Evolutionary conservation across 1,284 basidiomycete species (phyloP).

Genomic region (Marasmius sp.): DNA sequence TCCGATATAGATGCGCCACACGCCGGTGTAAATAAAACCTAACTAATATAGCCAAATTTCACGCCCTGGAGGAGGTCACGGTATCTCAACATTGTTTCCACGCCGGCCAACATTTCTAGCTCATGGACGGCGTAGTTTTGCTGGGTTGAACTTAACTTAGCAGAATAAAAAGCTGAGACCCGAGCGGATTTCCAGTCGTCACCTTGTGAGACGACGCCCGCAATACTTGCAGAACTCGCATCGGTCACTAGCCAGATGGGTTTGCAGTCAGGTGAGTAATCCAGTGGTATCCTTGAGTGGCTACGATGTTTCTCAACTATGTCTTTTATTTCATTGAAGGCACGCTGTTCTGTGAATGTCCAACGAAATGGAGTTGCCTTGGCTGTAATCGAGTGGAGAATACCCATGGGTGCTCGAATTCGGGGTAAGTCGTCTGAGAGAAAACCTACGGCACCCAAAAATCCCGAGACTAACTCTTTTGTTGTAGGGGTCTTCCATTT

Average conservation of each 20-base stretch:
- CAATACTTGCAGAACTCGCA: slow-evolving; percentile 12
- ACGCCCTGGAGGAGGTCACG: neutral
- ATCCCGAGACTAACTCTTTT: slow-evolving; percentile 12
- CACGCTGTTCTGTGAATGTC: slow-evolving; percentile 19
- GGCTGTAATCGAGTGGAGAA: neutral
- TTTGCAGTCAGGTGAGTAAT: slow-evolving; percentile 15
- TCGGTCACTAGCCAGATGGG: slow-evolving; percentile 22
- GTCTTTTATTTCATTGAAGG: slow-evolving; percentile 23
- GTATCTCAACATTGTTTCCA: slow-evolving; percentile 14
- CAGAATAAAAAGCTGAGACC: slow-evolving; percentile 26
- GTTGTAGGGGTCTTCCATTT: slow-evolving; percentile 21
- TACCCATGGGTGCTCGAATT: slow-evolving; percentile 15
- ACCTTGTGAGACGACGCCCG: slow-evolving; percentile 2
- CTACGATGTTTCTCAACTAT: slow-evolving; percentile 15
- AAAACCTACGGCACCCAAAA: slow-evolving; percentile 21
- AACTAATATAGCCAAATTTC: no score
- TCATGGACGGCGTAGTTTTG: slow-evolving; percentile 33
- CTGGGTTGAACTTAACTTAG: slow-evolving; percentile 29
- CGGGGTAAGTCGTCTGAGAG: slow-evolving; percentile 16
- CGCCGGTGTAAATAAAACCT: no score
- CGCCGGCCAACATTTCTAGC: slow-evolving; percentile 25
- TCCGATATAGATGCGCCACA: no score
- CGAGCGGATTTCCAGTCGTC: slow-evolving; percentile 9
- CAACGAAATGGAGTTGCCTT: slow-evolving; percentile 17
- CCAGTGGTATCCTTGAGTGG: slow-evolving; percentile 16